Evolutionary conservation across 2,329 filamentous ascomycete species (phyloP).

Genomic region (Ascochyta fabae): DNA sequence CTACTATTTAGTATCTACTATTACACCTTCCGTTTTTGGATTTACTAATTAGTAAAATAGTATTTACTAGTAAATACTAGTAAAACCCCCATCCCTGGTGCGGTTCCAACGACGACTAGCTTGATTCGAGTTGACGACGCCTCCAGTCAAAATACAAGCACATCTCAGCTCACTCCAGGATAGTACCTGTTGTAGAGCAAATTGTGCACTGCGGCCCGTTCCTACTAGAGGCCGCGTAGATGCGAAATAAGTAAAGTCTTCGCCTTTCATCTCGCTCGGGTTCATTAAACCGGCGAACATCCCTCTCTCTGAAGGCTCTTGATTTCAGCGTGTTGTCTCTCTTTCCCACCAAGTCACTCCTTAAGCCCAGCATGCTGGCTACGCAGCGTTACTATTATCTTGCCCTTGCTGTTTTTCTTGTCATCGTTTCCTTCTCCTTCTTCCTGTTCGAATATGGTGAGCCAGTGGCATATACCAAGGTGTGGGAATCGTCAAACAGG

Average conservation of each 20-base stretch:
- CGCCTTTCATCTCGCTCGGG: neutral
- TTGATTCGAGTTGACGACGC: neutral
- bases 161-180: too few species aligned
- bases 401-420: constrained; percentile 19
- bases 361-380: constrained; percentile 21
- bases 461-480: constrained; percentile 1
- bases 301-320: neutral
- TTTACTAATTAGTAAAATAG: too few species aligned
- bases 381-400: constrained; percentile 21
- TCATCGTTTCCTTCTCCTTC: constrained; percentile 16
- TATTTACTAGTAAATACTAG: too few species aligned
- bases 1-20: too few species aligned
- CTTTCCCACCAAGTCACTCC: neutral
- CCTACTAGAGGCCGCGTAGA: neutral
- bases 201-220: neutral
- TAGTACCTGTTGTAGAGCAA: neutral
- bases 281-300: neutral
- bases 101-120: too few species aligned
- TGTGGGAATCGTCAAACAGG: constrained; percentile 17
- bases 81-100: too few species aligned
- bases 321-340: neutral
- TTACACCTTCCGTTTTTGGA: too few species aligned
- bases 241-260: neutral
- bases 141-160: neutral
- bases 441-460: constrained; percentile 19